Conservation (phyloP, 2,329 filamentous ascomycete genomes). For the Domatiomyces globalis region DNA sequence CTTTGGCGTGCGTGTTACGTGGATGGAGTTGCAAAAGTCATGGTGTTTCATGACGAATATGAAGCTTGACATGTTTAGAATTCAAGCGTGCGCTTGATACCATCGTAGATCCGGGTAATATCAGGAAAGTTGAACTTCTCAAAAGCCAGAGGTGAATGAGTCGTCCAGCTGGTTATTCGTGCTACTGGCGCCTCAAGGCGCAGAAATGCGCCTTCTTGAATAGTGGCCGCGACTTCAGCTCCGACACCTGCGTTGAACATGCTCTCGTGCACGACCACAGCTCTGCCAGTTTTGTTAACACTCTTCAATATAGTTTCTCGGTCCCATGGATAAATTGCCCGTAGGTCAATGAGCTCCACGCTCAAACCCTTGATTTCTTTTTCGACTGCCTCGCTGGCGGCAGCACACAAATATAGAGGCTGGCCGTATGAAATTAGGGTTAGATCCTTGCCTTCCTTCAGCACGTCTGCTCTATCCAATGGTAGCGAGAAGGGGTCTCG, state of each 20-base stretch:
- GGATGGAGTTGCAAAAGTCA: slow-evolving; percentile 22
- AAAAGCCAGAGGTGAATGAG: slow-evolving; percentile 63
- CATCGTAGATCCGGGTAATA: slow-evolving; percentile 61
- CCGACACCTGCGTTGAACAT: slow-evolving; percentile 84
- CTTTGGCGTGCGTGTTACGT: slow-evolving; percentile 69
- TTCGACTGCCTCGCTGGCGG: slow-evolving; percentile 61
- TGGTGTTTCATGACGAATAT: slow-evolving; percentile 32
- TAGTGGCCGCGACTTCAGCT: slow-evolving; percentile 74
- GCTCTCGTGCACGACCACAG: slow-evolving; percentile 79
- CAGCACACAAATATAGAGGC: slow-evolving; percentile 68
- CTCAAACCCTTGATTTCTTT: slow-evolving; percentile 56
- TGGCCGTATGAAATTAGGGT: slow-evolving; percentile 84
- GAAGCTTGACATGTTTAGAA: slow-evolving; percentile 35
- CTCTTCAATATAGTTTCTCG: slow-evolving; percentile 64
- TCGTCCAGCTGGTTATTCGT: slow-evolving; percentile 79
- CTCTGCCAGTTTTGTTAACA: slow-evolving; percentile 73
- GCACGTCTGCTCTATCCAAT: slow-evolving; percentile 67
- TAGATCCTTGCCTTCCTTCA: slow-evolving; percentile 66
- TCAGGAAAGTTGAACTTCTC: slow-evolving; percentile 75
- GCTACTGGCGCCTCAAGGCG: slow-evolving; percentile 72
- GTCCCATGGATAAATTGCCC: slow-evolving; percentile 88
- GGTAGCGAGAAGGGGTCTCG: slow-evolving; percentile 68
- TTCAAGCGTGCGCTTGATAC: slow-evolving; percentile 51
- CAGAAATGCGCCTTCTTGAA: slow-evolving; percentile 77
- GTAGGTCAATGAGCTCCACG: slow-evolving; percentile 73